Evolutionary conservation across 139 green algal species (phyloP).

Genomic region (Coelastrella sp.): DNA sequence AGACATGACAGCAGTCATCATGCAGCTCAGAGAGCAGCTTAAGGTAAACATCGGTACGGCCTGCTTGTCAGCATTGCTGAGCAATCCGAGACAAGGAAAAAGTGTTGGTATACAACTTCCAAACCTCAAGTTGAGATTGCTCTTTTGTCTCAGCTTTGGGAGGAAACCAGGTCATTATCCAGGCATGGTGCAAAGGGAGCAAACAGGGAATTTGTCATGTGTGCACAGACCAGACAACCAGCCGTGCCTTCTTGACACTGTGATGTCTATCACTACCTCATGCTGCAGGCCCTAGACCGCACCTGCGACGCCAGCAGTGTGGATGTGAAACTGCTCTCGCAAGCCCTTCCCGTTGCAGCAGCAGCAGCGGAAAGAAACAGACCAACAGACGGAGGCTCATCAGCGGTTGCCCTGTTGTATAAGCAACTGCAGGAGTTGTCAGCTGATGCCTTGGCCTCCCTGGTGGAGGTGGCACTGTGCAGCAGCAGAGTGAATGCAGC

Average conservation of each 20-base stretch:
- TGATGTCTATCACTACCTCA: background rate
- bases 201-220: too few relatives aligned
- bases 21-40: background rate
- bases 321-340: background rate
- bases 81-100: background rate
- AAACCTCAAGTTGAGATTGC: too few relatives aligned
- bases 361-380: background rate
- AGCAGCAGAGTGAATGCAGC: background rate
- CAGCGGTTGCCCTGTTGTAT: background rate
- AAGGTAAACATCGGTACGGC: background rate
- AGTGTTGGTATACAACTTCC: too few relatives aligned
- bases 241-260: background rate
- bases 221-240: too few relatives aligned
- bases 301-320: background rate
- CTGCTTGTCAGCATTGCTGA: background rate
- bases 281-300: background rate
- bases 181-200: too few relatives aligned
- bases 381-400: background rate
- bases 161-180: too few relatives aligned
- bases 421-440: conserved; percentile 15
- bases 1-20: too few relatives aligned
- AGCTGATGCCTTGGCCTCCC: background rate
- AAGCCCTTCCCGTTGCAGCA: background rate
- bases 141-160: too few relatives aligned
- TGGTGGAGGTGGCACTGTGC: background rate